phyloP scores from a whole-genome alignment of 2,329 filamentous ascomycete genomes.

The Sclerotinia borealis region DNA sequence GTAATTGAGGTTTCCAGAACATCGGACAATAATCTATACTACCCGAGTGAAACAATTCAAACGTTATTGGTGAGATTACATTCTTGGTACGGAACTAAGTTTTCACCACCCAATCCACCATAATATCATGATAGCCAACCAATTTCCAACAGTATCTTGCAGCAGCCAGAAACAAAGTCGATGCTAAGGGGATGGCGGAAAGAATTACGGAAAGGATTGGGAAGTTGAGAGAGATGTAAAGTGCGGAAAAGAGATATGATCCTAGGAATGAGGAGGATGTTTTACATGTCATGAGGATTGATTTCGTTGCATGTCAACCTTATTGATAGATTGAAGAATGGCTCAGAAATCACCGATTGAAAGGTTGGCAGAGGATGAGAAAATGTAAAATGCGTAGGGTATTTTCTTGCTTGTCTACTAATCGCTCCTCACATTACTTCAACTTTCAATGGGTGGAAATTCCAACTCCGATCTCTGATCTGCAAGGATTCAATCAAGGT shows the following conservation, averaged over 20 bases:
- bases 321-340: too few relatives aligned
- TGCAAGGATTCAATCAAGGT: too few relatives aligned
- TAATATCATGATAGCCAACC: too few relatives aligned
- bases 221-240: background rate
- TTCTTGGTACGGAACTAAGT: conserved; percentile 12
- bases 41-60: background rate
- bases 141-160: conserved; percentile 9
- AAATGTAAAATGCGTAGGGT: background rate
- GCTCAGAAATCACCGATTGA: background rate
- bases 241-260: background rate
- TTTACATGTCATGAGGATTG: background rate
- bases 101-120: background rate
- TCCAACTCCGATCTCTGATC: too few relatives aligned
- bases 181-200: conserved; percentile 8
- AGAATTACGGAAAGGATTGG: conserved; percentile 12
- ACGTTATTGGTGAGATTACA: conserved; percentile 10
- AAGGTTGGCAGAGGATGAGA: background rate
- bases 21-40: conserved; percentile 9
- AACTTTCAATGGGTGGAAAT: too few relatives aligned
- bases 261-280: background rate
- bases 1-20: conserved; percentile 12
- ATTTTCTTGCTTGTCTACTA: too few relatives aligned
- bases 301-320: too few relatives aligned
- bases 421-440: too few relatives aligned
- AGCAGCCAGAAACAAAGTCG: conserved; percentile 12